Percentiles rank a stretch among this genome's conserved stretches.
Evolutionary conservation across 2,329 filamentous ascomycete genomes (phyloP).

Genomic region (Aspergillus alliaceus): DNA sequence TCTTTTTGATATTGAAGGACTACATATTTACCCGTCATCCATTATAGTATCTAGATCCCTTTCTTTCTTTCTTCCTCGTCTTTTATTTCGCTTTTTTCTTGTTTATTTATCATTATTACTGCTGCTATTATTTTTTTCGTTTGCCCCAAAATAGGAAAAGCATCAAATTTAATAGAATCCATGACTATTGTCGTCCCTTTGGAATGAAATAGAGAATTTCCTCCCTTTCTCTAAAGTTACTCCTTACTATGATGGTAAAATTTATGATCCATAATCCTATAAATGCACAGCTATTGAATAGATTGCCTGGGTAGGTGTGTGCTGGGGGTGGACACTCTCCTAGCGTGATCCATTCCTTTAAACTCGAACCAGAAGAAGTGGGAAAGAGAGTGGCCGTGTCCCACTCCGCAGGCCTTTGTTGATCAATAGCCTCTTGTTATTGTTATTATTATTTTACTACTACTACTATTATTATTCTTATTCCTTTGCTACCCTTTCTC

Average conservation of each 20-base stretch:
- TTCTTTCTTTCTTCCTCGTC: too few species aligned
- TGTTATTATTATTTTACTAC: slow-evolving; percentile 16
- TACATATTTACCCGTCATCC: too few species aligned
- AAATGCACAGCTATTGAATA: not conserved
- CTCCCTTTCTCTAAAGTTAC: not conserved
- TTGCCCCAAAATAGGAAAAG: too few species aligned
- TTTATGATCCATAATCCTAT: too few species aligned
- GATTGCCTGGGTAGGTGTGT: slow-evolving; percentile 1
- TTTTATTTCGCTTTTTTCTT: too few species aligned
- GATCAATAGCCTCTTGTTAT: slow-evolving; percentile 16
- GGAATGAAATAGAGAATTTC: not conserved
- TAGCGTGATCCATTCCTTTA: slow-evolving; percentile 23
- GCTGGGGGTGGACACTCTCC: slow-evolving; percentile 14
- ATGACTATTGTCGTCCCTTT: not conserved
- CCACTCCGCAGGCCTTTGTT: slow-evolving; percentile 19
- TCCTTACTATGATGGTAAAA: not conserved
- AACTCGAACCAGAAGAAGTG: slow-evolving; percentile 18
- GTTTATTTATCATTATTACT: not conserved
- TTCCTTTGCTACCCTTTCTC: slow-evolving; percentile 15
- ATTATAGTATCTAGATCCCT: too few species aligned
- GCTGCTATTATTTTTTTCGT: too few species aligned
- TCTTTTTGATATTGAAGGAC: too few species aligned
- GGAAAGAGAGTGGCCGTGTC: slow-evolving; percentile 15
- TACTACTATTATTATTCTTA: slow-evolving; percentile 13
- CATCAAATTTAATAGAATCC: too few species aligned